A percentile compares a stretch with the other conserved stretches of the same genome.
Evolutionary conservation across 768 basidiomycete species (phyloP).

Genomic region (Lentinula detonsa): DNA sequence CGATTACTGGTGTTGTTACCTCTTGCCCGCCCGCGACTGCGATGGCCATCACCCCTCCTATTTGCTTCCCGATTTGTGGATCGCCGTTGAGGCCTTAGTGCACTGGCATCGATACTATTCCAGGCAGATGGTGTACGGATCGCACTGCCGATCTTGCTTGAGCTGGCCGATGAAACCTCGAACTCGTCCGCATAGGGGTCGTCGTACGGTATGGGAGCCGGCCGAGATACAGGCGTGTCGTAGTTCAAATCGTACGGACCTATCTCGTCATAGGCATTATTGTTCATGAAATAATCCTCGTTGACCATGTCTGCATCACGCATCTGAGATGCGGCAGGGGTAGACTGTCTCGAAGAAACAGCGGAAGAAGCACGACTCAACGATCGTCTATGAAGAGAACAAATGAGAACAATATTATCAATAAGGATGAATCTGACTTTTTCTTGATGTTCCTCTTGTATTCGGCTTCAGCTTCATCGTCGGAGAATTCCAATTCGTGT

Average conservation of each 20-base stretch:
- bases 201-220: conserved; percentile 66
- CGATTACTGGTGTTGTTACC: conserved; percentile 15
- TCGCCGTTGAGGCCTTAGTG: conserved; percentile 2
- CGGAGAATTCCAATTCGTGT: conserved; percentile 89
- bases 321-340: conserved; percentile 47
- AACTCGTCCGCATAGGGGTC: conserved; percentile 63
- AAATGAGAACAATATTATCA: background rate
- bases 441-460: conserved; percentile 57
- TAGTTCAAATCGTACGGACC: conserved; percentile 68
- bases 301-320: conserved; percentile 46
- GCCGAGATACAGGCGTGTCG: conserved; percentile 49
- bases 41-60: conserved; percentile 10
- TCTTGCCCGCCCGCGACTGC: conserved; percentile 23
- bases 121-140: background rate
- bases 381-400: conserved; percentile 36
- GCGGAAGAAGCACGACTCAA: conserved; percentile 44
- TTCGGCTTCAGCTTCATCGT: conserved; percentile 86
- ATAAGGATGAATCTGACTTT: conserved; percentile 35
- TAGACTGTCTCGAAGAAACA: conserved; percentile 48
- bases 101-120: background rate
- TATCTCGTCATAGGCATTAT: conserved; percentile 61
- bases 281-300: conserved; percentile 38
- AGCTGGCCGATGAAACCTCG: conserved; percentile 19
- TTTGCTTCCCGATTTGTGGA: conserved; percentile 18
- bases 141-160: background rate